Conservation (phyloP, 129 eudicot species). For the Calendula officinalis region DNA sequence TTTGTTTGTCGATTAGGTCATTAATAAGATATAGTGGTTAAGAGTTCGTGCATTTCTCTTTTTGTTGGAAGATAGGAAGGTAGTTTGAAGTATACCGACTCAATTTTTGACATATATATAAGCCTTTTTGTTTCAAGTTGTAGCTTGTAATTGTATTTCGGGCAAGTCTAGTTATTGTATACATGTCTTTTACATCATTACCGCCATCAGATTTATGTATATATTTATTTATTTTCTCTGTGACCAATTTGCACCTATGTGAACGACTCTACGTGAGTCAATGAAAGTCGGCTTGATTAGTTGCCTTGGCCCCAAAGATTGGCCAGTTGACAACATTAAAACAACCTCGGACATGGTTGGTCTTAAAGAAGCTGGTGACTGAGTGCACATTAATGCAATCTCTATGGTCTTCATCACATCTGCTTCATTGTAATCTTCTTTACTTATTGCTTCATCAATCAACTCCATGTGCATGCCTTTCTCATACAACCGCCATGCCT, state of each 20-base stretch:
- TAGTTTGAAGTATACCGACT: conserved; percentile 7
- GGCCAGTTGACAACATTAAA: conserved; percentile 45
- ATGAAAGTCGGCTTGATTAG: conserved; percentile 31
- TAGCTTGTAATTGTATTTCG: background rate
- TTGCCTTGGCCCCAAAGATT: conserved; percentile 15
- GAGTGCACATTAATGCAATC: conserved; percentile 69
- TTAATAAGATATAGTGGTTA: background rate
- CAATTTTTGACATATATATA: conserved; percentile 1
- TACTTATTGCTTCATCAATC: conserved; percentile 39
- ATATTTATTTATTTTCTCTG: background rate
- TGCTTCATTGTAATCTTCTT: conserved; percentile 36
- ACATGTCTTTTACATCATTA: background rate
- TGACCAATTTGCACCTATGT: conserved; percentile 7
- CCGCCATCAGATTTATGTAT: background rate
- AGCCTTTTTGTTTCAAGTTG: background rate
- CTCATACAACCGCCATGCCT: conserved; percentile 74
- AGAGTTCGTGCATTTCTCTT: background rate
- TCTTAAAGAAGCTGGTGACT: conserved; percentile 52
- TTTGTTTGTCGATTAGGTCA: background rate
- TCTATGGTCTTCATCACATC: conserved; percentile 54
- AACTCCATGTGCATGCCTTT: conserved; percentile 38
- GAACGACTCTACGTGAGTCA: conserved; percentile 25
- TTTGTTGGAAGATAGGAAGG: background rate
- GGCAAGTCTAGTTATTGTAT: background rate
- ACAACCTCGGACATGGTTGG: conserved; percentile 70